Evolutionary conservation across 2,329 filamentous ascomycete genomes (phyloP), one percentile per base, ranked within the genome.

Genomic region (Dactylellina cionopaga): DNA sequence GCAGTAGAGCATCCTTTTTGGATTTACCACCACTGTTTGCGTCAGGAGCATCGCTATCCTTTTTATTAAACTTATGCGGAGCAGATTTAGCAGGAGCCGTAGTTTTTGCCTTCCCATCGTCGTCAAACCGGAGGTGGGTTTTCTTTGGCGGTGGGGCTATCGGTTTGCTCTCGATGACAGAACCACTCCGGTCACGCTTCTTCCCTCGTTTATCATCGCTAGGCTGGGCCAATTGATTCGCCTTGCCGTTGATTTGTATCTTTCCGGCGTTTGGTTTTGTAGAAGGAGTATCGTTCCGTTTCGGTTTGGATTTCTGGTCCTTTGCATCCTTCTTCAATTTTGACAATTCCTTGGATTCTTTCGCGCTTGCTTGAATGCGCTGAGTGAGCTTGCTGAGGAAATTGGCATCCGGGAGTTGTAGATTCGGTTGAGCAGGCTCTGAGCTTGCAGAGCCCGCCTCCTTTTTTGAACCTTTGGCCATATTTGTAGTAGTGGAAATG

Each of bases 1-100:
- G 84, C 5, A 90, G 80, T 3, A 90, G 80, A 10, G 80, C 78
- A 29, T 81, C 80, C 43, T 77, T 77, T 22, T 62, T 74, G 5
- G 69, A 62, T 54, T 71, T 63, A 11, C 39, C 22, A n/a, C 41
- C 31, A 5, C n/a, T 15, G 11, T 10, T 24, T 5, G 44, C 4
- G 24, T 25, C 24, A 6, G 46, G 13, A 1, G 13, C 25, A 9
- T 31, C 35, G 22, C 19, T 63, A 15, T 55, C 41, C 27, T 37
- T 63, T 15, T 74, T 52, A 3, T 19, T 29, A 10, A 46, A 7
- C 39, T 58, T 46, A 15, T n/a, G n/a, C n/a, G n/a, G n/a, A n/a
- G n/a, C n/a, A n/a, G n/a, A n/a, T 66, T 62, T 15, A 44, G 25
- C 5, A 33, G 29, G 17, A 5, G 31, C 43, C n/a, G 49, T 43